These are phyloP conservation scores for Sonneratia alba DNA, from an alignment of 345 rosid species.

Conservation along the genomic window DNA sequence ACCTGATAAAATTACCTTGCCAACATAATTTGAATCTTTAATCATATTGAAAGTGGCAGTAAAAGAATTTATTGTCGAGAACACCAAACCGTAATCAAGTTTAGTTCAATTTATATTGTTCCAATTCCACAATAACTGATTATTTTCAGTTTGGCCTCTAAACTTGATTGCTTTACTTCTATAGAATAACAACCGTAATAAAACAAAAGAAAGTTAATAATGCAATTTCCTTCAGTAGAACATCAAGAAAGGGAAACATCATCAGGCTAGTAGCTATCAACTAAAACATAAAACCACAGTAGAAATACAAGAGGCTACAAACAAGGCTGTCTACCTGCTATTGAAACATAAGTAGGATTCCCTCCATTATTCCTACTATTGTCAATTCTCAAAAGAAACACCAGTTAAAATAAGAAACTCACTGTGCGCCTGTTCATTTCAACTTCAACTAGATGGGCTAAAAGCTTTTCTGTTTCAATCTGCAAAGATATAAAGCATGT, in stretches of 20 bases:
- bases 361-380: neutral
- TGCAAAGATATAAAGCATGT: constrained; percentile 22
- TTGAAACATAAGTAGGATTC: no score
- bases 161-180: neutral
- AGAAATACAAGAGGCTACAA: neutral
- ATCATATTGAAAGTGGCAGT: neutral
- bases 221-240: neutral
- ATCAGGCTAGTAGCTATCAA: neutral
- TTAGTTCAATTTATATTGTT: neutral
- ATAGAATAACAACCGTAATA: neutral
- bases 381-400: neutral
- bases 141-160: neutral
- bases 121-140: neutral
- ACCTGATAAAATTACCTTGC: no score
- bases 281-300: neutral
- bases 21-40: neutral
- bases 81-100: neutral
- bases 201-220: no score
- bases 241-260: neutral
- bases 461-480: constrained; percentile 98
- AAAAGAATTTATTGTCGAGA: neutral
- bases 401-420: constrained; percentile 12
- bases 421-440: constrained; percentile 91
- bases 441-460: constrained; percentile 91
- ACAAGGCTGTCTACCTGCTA: neutral